Evolutionary conservation across 192 early-diverging fungal species (phyloP), one percentile per base, ranked within the genome.

Genomic region (Podila epigama): DNA sequence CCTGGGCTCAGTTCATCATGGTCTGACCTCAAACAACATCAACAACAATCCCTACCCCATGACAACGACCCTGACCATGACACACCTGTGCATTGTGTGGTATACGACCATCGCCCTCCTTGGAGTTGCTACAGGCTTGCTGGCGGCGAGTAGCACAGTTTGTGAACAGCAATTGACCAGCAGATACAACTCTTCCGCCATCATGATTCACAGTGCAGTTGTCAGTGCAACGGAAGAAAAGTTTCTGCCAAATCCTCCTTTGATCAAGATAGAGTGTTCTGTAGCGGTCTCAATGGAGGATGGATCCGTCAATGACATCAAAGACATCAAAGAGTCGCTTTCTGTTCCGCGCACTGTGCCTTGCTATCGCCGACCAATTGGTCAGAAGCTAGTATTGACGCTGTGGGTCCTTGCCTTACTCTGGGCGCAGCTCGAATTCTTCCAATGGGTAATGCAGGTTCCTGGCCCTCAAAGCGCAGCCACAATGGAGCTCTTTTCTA

Each of bases 101-200:
- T 53, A 58, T 25, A 29, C 31, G 9, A 63, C 70, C 10, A 58
- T 73, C 7, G 25, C 55, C 8, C 16, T 55, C 10, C 28, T 71
- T 27, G 69, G 69, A 15, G 34, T 71, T n/a, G 69, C 69, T 27
- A 71, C 69, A 18, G 69, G 61, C 1, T 35, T 71, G 18, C 52
- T 71, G 56, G 33, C 61, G 33, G 11, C 69, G 15, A 58, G 61
- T 35, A 59, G 69, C 31, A 13, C 35, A 15, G 31, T 50, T 11
- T 32, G 57, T 18, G 69, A 71, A 18, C 18, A 63, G 41, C 53
- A 36, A 32, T 16, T 54, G 25, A 32, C 15, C 3, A 20, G 11
- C 12, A 13, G 15, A 4, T 54, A 31, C 13, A 16, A 48, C 16
- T n/a, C n/a, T n/a, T n/a, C n/a, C n/a, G n/a, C n/a, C n/a, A n/a